Evolutionary conservation across 2,329 filamentous ascomycete species (phyloP).

Genomic region (Chrysoporthe austroafricana): DNA sequence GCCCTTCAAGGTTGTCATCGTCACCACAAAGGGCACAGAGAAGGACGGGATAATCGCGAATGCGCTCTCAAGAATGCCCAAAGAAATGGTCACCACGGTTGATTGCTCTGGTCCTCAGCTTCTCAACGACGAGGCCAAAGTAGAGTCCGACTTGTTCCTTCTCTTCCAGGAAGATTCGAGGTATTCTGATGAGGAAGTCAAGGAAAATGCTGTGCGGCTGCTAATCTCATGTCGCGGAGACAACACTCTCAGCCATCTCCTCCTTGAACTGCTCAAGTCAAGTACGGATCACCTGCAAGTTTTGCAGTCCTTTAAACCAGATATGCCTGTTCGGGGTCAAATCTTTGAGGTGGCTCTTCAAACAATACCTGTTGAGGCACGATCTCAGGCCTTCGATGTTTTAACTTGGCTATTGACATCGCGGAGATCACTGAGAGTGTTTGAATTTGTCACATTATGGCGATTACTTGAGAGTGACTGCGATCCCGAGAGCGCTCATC

Average conservation of each 20-base stretch:
- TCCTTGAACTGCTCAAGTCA: background rate
- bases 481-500: background rate
- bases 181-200: background rate
- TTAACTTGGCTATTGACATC: background rate
- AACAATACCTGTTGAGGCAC: background rate
- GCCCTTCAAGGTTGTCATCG: background rate
- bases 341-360: constrained; percentile 1
- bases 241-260: background rate
- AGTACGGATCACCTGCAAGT: background rate
- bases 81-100: background rate
- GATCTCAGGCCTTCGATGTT: background rate
- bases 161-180: background rate
- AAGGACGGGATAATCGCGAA: background rate
- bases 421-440: background rate
- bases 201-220: background rate
- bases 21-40: background rate
- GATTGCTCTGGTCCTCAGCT: background rate
- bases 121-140: background rate
- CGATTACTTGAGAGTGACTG: background rate
- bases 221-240: background rate
- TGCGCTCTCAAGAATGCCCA: background rate
- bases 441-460: background rate
- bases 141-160: background rate
- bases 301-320: background rate
- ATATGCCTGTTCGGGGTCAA: background rate